Percentiles rank a stretch among this genome's conserved stretches.
These are phyloP conservation scores for Cladosporium sp. DNA, from an alignment of 2,329 filamentous ascomycete genomes.

Conservation along the genomic window DNA sequence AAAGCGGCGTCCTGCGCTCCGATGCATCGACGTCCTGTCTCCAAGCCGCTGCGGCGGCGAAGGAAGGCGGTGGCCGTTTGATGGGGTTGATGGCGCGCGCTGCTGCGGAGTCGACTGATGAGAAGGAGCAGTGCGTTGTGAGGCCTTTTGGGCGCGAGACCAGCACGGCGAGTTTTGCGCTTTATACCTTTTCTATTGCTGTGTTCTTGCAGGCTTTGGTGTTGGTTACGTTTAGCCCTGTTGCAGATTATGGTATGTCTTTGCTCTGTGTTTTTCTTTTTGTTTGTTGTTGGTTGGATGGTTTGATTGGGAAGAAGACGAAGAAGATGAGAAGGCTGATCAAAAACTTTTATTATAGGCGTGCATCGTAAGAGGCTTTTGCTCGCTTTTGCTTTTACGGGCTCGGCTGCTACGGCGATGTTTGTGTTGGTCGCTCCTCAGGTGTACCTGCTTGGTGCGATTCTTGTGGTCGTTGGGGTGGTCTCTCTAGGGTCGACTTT, in stretches of 20 bases:
- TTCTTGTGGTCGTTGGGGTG: constrained; percentile 81
- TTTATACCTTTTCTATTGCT: constrained; percentile 91
- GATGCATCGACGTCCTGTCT: constrained; percentile 69
- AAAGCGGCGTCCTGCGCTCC: constrained; percentile 76
- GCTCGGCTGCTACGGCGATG: constrained; percentile 71
- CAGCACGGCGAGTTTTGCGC: constrained; percentile 88
- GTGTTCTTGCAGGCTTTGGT: constrained; percentile 82
- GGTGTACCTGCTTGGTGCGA: constrained; percentile 71
- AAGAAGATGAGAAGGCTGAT: neutral
- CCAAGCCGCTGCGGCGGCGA: constrained; percentile 15
- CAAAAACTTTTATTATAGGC: constrained; percentile 23
- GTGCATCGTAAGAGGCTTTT: constrained; percentile 78
- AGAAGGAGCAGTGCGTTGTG: constrained; percentile 69
- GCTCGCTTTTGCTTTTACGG: constrained; percentile 71
- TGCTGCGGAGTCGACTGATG: constrained; percentile 25
- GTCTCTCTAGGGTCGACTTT: constrained; percentile 92
- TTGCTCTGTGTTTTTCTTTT: too few relatives aligned
- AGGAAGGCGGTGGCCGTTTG: constrained; percentile 18
- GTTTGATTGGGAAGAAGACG: neutral
- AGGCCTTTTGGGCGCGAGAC: constrained; percentile 72
- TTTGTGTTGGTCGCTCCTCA: constrained; percentile 71
- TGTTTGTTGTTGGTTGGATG: neutral
- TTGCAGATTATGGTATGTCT: constrained; percentile 77
- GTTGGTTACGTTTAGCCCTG: constrained; percentile 86
- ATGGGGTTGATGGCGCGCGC: constrained; percentile 10